Evolutionary conservation across 345 rosid genomes (phyloP).

Genomic region (Heritiera littoralis): DNA sequence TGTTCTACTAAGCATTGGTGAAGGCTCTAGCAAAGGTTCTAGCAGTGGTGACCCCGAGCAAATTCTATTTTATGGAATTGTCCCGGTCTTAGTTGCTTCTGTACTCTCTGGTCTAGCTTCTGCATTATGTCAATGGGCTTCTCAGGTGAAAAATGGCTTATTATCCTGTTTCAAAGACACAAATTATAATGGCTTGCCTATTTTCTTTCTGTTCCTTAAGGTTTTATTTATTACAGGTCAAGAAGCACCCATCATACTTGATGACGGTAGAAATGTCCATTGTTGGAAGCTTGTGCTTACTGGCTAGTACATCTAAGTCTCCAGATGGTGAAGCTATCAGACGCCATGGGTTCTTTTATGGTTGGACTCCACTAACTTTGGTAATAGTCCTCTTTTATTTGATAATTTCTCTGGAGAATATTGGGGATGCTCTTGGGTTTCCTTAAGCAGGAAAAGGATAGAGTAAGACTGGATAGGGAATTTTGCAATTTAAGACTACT

Average conservation of each 20-base stretch:
- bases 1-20: slow-evolving; percentile 89
- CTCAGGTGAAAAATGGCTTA: slow-evolving; percentile 57
- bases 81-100: slow-evolving; percentile 92
- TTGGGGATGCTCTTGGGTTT: background rate
- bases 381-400: slow-evolving; percentile 41
- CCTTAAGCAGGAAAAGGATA: background rate
- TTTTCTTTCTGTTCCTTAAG: slow-evolving; percentile 12
- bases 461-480: background rate
- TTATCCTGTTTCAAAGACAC: background rate
- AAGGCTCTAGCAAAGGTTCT: slow-evolving; percentile 81
- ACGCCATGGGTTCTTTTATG: slow-evolving; percentile 78
- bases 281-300: slow-evolving; percentile 89
- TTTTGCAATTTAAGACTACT: background rate
- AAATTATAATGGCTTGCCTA: background rate
- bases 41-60: slow-evolving; percentile 52
- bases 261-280: slow-evolving; percentile 98
- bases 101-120: slow-evolving; percentile 98
- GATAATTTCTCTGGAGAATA: background rate
- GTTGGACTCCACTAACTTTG: slow-evolving; percentile 88
- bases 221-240: slow-evolving; percentile 55
- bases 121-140: slow-evolving; percentile 93
- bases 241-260: slow-evolving; percentile 90
- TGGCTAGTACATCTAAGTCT: slow-evolving; percentile 77
- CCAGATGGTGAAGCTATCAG: slow-evolving; percentile 97
- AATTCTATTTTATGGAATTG: slow-evolving; percentile 80